Percentiles rank a stretch among this genome's conserved stretches.
phyloP scores from a whole-genome alignment of 371 early-diverging fungal genomes.

The Apophysomyces ossiformis region DNA sequence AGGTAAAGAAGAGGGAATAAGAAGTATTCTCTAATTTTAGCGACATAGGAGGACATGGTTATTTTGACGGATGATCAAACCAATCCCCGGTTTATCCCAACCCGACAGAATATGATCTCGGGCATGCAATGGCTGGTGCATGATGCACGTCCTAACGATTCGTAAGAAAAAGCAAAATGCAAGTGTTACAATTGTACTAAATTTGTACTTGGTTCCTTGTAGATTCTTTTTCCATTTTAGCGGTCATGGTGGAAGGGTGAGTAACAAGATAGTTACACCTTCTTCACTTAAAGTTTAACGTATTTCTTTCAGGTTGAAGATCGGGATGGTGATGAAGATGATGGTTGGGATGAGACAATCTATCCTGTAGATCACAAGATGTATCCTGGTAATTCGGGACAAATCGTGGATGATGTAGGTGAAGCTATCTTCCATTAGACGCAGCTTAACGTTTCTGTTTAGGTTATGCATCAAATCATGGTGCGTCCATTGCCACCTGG shows the following conservation, averaged over 20 bases:
- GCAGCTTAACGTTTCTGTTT: not conserved
- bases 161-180: conserved; percentile 41
- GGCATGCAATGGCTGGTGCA: conserved; percentile 92
- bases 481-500: conserved; percentile 86
- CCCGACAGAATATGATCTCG: conserved; percentile 79
- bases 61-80: conserved; percentile 88
- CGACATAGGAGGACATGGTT: conserved; percentile 67
- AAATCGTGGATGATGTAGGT: conserved; percentile 84
- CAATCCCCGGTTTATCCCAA: conserved; percentile 73
- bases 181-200: no score
- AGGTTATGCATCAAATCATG: conserved; percentile 78
- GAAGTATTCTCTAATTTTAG: not conserved
- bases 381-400: conserved; percentile 61
- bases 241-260: conserved; percentile 85
- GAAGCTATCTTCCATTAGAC: no score
- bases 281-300: not conserved
- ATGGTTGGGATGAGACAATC: conserved; percentile 69
- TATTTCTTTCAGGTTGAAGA: conserved; percentile 45
- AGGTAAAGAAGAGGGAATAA: conserved; percentile 21
- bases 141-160: conserved; percentile 83
- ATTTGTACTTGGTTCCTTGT: not conserved
- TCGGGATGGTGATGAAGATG: conserved; percentile 84
- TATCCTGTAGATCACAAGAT: conserved; percentile 83
- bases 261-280: not conserved
- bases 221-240: conserved; percentile 88